Evolutionary conservation across 2,329 filamentous ascomycete genomes (phyloP).

Genomic region (Ceratocystis variospora): DNA sequence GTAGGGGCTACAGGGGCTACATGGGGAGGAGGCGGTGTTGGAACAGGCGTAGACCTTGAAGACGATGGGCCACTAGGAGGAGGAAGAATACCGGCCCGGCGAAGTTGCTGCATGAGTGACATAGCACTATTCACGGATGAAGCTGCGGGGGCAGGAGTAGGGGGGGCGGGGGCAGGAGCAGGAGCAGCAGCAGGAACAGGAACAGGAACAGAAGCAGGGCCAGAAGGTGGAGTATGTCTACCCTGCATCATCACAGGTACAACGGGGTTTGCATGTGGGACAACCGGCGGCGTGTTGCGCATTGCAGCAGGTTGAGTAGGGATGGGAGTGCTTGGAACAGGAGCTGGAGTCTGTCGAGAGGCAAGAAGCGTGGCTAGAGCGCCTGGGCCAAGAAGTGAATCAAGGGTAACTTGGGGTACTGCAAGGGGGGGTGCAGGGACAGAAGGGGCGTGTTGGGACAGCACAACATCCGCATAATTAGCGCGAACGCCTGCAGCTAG

Average conservation of each 20-base stretch:
- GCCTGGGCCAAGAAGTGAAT: conserved; percentile 45
- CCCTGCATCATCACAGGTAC: conserved; percentile 22
- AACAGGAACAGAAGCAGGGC: conserved; percentile 23
- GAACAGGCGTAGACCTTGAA: conserved; percentile 23
- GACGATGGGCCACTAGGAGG: conserved; percentile 24
- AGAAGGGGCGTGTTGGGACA: conserved; percentile 23
- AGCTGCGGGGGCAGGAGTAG: conserved; percentile 24
- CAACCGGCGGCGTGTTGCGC: conserved; percentile 37
- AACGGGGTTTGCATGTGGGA: conserved; percentile 9
- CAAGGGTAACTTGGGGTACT: conserved; percentile 33
- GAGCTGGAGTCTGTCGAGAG: conserved; percentile 27
- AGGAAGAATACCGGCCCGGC: conserved; percentile 52
- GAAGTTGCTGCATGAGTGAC: conserved; percentile 52
- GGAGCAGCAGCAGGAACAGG: neutral
- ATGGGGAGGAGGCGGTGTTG: conserved; percentile 22
- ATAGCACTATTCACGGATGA: conserved; percentile 35
- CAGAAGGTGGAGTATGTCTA: neutral
- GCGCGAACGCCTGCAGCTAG: conserved; percentile 53
- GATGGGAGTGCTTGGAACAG: conserved; percentile 1
- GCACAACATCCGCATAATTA: conserved; percentile 29
- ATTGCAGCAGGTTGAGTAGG: conserved; percentile 24
- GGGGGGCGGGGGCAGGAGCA: conserved; percentile 20
- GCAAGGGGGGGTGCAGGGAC: conserved; percentile 23
- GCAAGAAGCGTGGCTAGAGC: conserved; percentile 46
- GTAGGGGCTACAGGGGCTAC: conserved; percentile 19